Conservation (phyloP, 106 monocot genomes). For the Platanthera zijinensis region DNA sequence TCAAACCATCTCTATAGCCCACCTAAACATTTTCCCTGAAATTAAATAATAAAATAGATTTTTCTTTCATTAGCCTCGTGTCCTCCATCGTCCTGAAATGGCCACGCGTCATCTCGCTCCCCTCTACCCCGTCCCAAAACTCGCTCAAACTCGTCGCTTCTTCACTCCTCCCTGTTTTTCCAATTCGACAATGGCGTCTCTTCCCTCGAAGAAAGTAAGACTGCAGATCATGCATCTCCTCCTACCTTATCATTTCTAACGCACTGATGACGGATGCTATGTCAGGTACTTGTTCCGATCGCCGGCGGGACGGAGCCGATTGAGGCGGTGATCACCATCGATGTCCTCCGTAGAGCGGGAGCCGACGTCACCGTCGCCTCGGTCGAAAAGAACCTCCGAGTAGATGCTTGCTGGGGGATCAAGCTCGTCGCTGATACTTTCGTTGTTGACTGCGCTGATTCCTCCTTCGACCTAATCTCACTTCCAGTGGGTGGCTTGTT, state of each 20-base stretch:
- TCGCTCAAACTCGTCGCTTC: background rate
- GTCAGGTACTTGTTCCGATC: constrained; percentile 71
- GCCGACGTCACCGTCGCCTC: constrained; percentile 87
- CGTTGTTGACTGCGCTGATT: constrained; percentile 30
- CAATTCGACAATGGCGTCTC: constrained; percentile 24
- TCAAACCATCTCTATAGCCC: too few relatives aligned
- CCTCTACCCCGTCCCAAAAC: constrained; percentile 5
- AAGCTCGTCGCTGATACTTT: constrained; percentile 80
- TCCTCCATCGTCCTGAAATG: constrained; percentile 4
- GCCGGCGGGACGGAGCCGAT: constrained; percentile 86
- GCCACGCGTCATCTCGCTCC: constrained; percentile 29
- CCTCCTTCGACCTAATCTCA: constrained; percentile 44
- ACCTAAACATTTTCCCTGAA: too few relatives aligned
- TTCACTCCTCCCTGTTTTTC: background rate
- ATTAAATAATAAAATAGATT: too few relatives aligned
- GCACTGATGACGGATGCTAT: background rate
- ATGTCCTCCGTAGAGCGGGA: constrained; percentile 76
- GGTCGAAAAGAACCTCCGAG: constrained; percentile 26
- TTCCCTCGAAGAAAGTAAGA: constrained; percentile 11
- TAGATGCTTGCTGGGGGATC: constrained; percentile 57
- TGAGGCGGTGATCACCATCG: constrained; percentile 83
- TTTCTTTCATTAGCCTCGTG: too few relatives aligned
- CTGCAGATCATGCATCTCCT: background rate
- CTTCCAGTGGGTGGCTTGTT: constrained; percentile 19
- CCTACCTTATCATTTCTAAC: background rate